These are phyloP conservation scores for Suillus variegatus DNA, from an alignment of 768 basidiomycete species.

Conservation along the genomic window DNA sequence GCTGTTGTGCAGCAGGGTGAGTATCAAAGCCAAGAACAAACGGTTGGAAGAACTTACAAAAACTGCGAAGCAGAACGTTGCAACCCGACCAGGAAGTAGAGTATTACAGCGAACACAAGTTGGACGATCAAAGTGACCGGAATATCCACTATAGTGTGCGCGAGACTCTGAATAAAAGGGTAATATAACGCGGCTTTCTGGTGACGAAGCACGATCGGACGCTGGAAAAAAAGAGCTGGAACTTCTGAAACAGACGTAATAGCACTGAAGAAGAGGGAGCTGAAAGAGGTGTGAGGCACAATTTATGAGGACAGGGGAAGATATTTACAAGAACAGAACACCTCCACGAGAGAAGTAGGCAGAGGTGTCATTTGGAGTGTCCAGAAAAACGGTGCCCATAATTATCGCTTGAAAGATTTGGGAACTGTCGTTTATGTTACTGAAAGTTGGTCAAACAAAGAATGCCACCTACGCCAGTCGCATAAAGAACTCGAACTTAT, in stretches of 20 bases:
- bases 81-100: slow-evolving; percentile 65
- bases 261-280: slow-evolving; percentile 58
- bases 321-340: slow-evolving; percentile 71
- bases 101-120: slow-evolving; percentile 35
- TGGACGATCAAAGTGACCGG: slow-evolving; percentile 42
- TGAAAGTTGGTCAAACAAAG: neutral
- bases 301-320: neutral
- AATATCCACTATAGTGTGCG: slow-evolving; percentile 47
- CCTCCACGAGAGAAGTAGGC: slow-evolving; percentile 62
- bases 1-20: slow-evolving; percentile 32
- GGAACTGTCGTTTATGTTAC: slow-evolving; percentile 35
- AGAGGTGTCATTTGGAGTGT: slow-evolving; percentile 38
- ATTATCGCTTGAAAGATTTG: slow-evolving; percentile 30
- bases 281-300: slow-evolving; percentile 22
- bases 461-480: neutral
- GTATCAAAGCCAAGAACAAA: neutral
- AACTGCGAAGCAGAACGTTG: slow-evolving; percentile 59
- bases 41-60: slow-evolving; percentile 49
- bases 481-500: neutral
- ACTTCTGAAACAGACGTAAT: slow-evolving; percentile 61
- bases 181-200: slow-evolving; percentile 50
- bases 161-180: slow-evolving; percentile 48
- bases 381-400: slow-evolving; percentile 44
- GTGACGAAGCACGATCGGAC: slow-evolving; percentile 47
- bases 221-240: slow-evolving; percentile 46